phyloP scores from a whole-genome alignment of 768 basidiomycete genomes.

The Lyophyllum atratum region DNA sequence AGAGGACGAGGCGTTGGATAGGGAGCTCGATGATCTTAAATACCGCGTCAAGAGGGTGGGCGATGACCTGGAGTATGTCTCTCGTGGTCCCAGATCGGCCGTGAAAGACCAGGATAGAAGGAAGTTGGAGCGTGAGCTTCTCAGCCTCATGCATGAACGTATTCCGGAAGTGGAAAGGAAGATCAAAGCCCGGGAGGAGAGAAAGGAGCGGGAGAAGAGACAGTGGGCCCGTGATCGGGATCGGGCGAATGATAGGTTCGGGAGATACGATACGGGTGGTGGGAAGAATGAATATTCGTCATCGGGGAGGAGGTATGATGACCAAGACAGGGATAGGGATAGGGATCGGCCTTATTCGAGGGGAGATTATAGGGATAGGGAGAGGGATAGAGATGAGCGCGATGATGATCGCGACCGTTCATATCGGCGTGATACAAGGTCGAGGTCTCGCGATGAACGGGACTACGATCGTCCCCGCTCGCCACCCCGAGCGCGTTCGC shows the following conservation, averaged over 20 bases:
- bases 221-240: constrained; percentile 83
- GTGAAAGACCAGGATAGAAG: constrained; percentile 86
- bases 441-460: constrained; percentile 33
- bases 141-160: constrained; percentile 85
- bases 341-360: constrained; percentile 25
- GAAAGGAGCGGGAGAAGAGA: constrained; percentile 75
- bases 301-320: constrained; percentile 36
- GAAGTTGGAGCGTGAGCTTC: constrained; percentile 83
- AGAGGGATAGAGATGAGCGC: constrained; percentile 34
- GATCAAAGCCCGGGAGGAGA: constrained; percentile 76
- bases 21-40: constrained; percentile 84
- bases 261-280: constrained; percentile 68
- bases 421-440: constrained; percentile 31
- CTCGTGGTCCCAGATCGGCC: constrained; percentile 68
- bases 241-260: constrained; percentile 78
- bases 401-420: constrained; percentile 37
- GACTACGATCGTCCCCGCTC: constrained; percentile 41
- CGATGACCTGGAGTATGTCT: constrained; percentile 89
- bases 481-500: constrained; percentile 48
- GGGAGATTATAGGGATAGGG: constrained; percentile 12
- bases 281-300: constrained; percentile 44
- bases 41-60: constrained; percentile 85
- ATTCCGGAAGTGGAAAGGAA: constrained; percentile 89
- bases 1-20: constrained; percentile 90
- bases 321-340: constrained; percentile 16